phyloP scores from a whole-genome alignment of 1,284 basidiomycete species.

The Ustilago vetiveriae region DNA sequence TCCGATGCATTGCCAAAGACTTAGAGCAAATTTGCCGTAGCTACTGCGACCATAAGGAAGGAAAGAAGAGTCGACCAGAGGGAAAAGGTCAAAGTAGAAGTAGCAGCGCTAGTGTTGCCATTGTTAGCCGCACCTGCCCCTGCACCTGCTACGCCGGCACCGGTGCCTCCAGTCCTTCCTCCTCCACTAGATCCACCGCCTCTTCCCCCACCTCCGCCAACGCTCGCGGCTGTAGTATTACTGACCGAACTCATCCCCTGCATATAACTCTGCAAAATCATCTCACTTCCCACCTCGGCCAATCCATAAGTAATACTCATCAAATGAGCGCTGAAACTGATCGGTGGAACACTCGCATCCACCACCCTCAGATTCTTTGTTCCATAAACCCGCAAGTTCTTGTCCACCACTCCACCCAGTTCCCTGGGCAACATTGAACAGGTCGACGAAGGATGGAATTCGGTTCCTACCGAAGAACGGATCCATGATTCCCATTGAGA shows the following conservation, averaged over 20 bases:
- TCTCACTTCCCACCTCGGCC: conserved; percentile 57
- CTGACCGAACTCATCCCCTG: background rate
- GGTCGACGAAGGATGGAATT: conserved; percentile 71
- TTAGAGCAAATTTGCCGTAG: too few species aligned
- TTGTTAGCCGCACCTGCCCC: too few species aligned
- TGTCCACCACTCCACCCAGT: conserved; percentile 59
- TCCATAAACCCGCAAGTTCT: conserved; percentile 55
- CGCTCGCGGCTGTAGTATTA: background rate
- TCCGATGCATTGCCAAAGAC: too few species aligned
- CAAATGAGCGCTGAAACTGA: conserved; percentile 68
- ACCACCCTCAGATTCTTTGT: conserved; percentile 54
- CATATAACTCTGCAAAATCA: conserved; percentile 29
- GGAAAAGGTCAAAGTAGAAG: too few species aligned
- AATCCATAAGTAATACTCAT: conserved; percentile 74
- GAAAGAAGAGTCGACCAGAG: too few species aligned
- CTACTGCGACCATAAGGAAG: too few species aligned
- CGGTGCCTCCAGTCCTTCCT: too few species aligned
- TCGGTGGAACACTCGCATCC: conserved; percentile 60
- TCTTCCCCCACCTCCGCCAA: background rate
- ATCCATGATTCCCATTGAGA: conserved; percentile 71
- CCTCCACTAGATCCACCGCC: too few species aligned
- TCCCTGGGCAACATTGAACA: conserved; percentile 56
- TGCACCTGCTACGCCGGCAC: too few species aligned
- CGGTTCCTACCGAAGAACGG: conserved; percentile 63
- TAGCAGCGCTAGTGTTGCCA: too few species aligned